phyloP scores from a whole-genome alignment of 225 moss, liverwort and hornwort species.

The Thuidium tamariscinum region DNA sequence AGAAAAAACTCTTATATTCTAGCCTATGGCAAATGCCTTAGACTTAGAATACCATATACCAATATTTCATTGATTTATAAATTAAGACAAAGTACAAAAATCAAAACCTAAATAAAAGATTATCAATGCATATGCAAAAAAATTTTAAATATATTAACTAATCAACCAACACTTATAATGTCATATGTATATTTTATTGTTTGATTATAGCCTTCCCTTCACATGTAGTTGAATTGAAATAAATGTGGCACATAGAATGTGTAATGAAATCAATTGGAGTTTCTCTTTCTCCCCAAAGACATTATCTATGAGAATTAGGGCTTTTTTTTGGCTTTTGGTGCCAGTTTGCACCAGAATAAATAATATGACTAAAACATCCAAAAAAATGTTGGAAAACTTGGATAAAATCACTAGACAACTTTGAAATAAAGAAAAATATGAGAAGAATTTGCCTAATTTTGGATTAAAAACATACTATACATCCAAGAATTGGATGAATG shows the following conservation, averaged over 20 bases:
- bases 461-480: too few relatives aligned
- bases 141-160: neutral
- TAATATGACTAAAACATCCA: too few relatives aligned
- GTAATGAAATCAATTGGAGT: neutral
- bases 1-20: neutral
- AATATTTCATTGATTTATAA: neutral
- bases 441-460: too few relatives aligned
- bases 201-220: neutral
- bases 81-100: neutral
- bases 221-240: neutral
- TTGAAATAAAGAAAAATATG: too few relatives aligned
- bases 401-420: too few relatives aligned
- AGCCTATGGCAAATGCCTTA: neutral
- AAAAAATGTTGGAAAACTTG: too few relatives aligned
- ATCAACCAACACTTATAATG: neutral
- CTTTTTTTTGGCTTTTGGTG: too few relatives aligned
- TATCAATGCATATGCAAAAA: too few relatives aligned
- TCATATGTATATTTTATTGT: neutral
- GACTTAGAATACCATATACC: neutral
- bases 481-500: too few relatives aligned
- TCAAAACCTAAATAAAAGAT: too few relatives aligned
- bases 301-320: rapidly evolving
- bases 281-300: neutral
- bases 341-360: too few relatives aligned
- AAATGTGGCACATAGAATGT: neutral